Evolutionary conservation across 345 rosid genomes (phyloP).

Genomic region (Barbarea vulgaris): DNA sequence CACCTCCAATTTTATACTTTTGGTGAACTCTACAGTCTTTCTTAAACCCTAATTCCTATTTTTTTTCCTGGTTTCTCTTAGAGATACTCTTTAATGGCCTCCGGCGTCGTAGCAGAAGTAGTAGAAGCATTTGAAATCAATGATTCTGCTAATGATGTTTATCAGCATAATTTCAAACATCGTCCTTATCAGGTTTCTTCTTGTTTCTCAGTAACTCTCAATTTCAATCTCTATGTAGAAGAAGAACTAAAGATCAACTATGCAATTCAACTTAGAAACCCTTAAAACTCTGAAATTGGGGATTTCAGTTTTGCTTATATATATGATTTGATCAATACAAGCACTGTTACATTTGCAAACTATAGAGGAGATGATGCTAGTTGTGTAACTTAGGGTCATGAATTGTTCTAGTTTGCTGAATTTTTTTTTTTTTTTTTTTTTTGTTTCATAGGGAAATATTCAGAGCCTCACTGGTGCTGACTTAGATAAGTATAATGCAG

Average conservation of each 20-base stretch:
- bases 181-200: constrained; percentile 82
- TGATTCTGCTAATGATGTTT: constrained; percentile 86
- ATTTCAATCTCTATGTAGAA: constrained; percentile 1
- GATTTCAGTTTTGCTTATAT: no score
- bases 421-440: not conserved
- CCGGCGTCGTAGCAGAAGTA: constrained; percentile 58
- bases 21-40: not conserved
- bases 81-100: constrained; percentile 76
- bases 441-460: constrained; percentile 72
- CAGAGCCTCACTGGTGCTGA: constrained; percentile 80
- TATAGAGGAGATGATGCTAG: constrained; percentile 8
- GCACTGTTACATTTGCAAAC: constrained; percentile 1
- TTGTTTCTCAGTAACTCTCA: not conserved
- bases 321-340: not conserved
- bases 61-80: constrained; percentile 25
- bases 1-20: not conserved
- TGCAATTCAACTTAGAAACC: not conserved
- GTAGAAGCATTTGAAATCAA: constrained; percentile 91
- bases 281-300: not conserved
- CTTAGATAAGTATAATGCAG: constrained; percentile 65
- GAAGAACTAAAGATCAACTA: not conserved
- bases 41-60: constrained; percentile 17
- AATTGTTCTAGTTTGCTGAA: not conserved
- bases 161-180: constrained; percentile 80
- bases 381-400: constrained; percentile 4